phyloP scores from a whole-genome alignment of 2,329 filamentous ascomycete genomes.

The Colletotrichum coccodes region DNA sequence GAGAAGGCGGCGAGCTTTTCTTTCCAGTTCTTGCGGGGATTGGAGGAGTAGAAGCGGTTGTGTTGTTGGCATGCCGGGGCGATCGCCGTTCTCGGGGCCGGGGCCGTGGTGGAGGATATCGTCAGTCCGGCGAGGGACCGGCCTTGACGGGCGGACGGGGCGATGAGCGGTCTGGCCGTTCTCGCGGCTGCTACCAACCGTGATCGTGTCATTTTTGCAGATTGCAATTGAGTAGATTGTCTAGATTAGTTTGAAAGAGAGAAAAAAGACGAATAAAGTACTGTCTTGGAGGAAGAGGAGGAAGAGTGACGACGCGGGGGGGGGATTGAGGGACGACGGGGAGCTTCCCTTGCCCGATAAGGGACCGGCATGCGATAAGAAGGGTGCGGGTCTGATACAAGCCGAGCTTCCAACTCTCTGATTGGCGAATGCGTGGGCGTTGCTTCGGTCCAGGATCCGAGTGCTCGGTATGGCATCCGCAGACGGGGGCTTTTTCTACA shows the following conservation, averaged over 20 bases:
- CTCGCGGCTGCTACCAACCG: slow-evolving; percentile 22
- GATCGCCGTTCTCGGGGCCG: slow-evolving; percentile 9
- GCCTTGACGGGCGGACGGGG: slow-evolving; percentile 18
- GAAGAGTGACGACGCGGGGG: slow-evolving; percentile 4
- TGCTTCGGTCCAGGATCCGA: slow-evolving; percentile 8
- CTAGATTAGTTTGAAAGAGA: neutral
- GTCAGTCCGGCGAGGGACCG: slow-evolving; percentile 13
- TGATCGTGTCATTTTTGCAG: slow-evolving; percentile 17
- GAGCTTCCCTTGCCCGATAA: slow-evolving; percentile 13
- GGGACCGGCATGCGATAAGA: slow-evolving; percentile 6
- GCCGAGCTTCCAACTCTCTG: neutral
- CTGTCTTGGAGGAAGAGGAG: neutral
- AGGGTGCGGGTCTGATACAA: neutral
- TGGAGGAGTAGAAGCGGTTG: slow-evolving; percentile 21
- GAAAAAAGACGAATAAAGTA: neutral
- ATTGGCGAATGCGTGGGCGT: neutral
- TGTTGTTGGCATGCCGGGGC: neutral
- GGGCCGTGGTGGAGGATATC: slow-evolving; percentile 7
- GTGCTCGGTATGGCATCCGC: slow-evolving; percentile 6
- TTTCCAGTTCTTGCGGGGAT: slow-evolving; percentile 30
- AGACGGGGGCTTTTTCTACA: neutral
- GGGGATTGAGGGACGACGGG: neutral
- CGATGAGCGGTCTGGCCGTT: slow-evolving; percentile 21
- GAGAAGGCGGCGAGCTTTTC: slow-evolving; percentile 36
- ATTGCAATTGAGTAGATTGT: neutral